Conservation (phyloP, 2,329 filamentous ascomycete species). For the Rutstroemia sydowiana region DNA sequence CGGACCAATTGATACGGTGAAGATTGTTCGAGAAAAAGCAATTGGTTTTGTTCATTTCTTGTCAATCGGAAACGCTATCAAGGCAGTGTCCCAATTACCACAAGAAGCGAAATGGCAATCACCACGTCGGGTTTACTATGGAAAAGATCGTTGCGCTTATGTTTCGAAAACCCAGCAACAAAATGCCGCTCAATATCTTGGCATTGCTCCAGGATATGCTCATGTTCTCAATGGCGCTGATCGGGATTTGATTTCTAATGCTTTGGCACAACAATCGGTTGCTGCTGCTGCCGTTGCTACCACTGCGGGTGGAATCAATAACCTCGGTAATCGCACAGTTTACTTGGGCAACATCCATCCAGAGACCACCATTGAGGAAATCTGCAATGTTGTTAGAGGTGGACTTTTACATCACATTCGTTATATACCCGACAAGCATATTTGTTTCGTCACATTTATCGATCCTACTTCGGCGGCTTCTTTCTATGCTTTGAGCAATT, state of each 20-base stretch:
- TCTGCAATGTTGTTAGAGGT: slow-evolving; percentile 96
- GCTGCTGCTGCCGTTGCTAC: slow-evolving; percentile 95
- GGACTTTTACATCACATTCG: slow-evolving; percentile 95
- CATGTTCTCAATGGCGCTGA: slow-evolving; percentile 95
- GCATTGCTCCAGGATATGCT: slow-evolving; percentile 92
- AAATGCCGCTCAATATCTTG: slow-evolving; percentile 95
- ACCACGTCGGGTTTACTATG: slow-evolving; percentile 93
- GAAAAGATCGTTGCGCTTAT: slow-evolving; percentile 96
- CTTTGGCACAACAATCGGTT: slow-evolving; percentile 93
- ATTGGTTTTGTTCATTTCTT: slow-evolving; percentile 98
- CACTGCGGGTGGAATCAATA: slow-evolving; percentile 92
- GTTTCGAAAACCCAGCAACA: slow-evolving; percentile 99
- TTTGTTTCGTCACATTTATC: slow-evolving; percentile 99
- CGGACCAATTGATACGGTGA: slow-evolving; percentile 92
- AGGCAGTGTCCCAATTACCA: slow-evolving; percentile 91
- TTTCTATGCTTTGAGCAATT: slow-evolving; percentile 94
- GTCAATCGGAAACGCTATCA: slow-evolving; percentile 96
- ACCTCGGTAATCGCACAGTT: slow-evolving; percentile 93
- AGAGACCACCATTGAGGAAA: slow-evolving; percentile 97
- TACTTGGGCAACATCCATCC: slow-evolving; percentile 98
- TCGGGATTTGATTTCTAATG: slow-evolving; percentile 92
- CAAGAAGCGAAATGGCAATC: slow-evolving; percentile 97
- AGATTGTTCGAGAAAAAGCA: slow-evolving; percentile 94
- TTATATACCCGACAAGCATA: slow-evolving; percentile 99
- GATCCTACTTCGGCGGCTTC: slow-evolving; percentile 95